Conservation (phyloP, 2,329 filamentous ascomycete species). For the Aspergillus brunneoviolaceus region DNA sequence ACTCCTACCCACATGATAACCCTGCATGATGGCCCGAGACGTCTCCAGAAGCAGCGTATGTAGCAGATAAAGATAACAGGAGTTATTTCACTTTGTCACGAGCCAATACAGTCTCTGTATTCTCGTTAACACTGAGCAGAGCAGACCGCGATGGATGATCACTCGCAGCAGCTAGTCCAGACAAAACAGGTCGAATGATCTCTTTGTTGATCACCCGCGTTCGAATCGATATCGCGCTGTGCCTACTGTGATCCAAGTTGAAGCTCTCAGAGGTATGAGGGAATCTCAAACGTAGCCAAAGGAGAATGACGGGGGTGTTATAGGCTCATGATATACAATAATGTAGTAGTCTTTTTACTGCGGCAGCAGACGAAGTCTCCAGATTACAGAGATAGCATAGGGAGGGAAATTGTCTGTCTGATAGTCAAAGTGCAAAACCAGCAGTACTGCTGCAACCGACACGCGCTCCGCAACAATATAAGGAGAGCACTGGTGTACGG, state of each 20-base stretch:
- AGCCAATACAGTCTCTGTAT: no score
- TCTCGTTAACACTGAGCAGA: no score
- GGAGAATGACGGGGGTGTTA: not conserved
- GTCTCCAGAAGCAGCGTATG: slow-evolving; percentile 21
- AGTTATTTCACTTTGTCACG: not conserved
- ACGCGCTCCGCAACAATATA: not conserved
- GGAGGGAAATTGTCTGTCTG: not conserved
- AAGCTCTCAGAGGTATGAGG: no score
- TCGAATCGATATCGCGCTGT: no score
- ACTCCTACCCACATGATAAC: slow-evolving; percentile 23
- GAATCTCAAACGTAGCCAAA: not conserved
- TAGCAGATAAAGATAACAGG: slow-evolving; percentile 4
- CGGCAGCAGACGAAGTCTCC: not conserved
- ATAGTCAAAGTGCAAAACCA: not conserved
- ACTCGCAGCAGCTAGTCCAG: no score
- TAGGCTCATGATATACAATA: not conserved
- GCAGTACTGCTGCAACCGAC: not conserved
- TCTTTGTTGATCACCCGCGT: no score
- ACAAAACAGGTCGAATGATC: no score
- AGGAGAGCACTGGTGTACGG: not conserved
- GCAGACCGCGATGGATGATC: no score
- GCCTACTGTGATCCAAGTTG: no score
- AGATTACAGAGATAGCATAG: not conserved
- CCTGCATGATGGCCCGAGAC: slow-evolving; percentile 40
- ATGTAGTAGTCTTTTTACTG: not conserved